Percentiles rank a stretch among this genome's conserved stretches.
Conservation (phyloP, 2,329 filamentous ascomycete species). For the Trichophyton equinum region DNA sequence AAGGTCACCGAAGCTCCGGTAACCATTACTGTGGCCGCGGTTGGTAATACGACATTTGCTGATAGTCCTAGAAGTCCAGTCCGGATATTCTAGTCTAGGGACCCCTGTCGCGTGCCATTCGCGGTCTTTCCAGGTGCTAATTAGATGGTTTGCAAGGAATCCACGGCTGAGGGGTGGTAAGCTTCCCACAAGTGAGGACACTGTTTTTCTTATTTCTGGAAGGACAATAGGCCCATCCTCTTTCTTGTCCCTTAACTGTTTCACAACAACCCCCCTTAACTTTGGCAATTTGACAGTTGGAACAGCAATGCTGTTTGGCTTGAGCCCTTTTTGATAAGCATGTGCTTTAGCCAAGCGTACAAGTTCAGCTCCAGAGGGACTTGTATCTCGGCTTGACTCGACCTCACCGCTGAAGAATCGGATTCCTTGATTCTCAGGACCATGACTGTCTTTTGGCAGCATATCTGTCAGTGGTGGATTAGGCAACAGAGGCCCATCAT, state of each 20-base stretch:
- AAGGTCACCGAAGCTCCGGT: conserved; percentile 8
- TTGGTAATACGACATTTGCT: neutral
- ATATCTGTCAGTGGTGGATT: neutral
- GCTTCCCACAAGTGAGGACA: neutral
- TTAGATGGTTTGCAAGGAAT: neutral
- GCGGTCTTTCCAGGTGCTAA: neutral
- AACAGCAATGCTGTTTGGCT: neutral
- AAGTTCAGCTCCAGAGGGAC: neutral
- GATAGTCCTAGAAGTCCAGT: conserved; percentile 6
- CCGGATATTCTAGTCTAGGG: neutral
- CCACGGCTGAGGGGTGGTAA: neutral
- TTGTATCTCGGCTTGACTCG: neutral
- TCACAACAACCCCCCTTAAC: neutral
- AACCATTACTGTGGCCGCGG: conserved; percentile 10
- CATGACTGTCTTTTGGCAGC: neutral
- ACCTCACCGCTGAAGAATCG: neutral
- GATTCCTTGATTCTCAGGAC: neutral
- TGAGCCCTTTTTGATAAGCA: neutral
- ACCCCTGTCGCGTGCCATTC: neutral
- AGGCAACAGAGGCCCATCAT: neutral
- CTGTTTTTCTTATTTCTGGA: neutral
- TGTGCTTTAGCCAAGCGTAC: neutral
- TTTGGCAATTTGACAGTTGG: neutral
- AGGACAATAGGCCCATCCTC: neutral
- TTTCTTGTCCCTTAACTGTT: neutral